A percentile compares a stretch with the other conserved stretches of the same genome.
phyloP scores from a whole-genome alignment of 1,139 yeast species.

The Yamadazyma atmosphaerica region DNA sequence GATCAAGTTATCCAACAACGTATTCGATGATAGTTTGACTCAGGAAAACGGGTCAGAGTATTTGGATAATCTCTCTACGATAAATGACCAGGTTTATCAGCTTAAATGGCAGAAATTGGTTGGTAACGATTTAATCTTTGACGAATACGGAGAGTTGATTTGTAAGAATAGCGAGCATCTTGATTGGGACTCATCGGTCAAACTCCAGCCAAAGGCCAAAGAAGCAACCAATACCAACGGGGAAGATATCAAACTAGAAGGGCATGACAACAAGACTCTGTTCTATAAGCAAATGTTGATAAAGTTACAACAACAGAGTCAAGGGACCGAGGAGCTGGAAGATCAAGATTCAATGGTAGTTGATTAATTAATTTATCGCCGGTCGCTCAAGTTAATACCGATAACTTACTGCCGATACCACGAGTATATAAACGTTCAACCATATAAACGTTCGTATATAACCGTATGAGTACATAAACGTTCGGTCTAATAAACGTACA shows the following conservation, averaged over 20 bases:
- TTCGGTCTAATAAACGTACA: too few species aligned
- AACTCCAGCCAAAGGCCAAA: constrained; percentile 22
- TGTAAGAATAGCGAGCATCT: constrained; percentile 46
- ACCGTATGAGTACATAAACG: too few species aligned
- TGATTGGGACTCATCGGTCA: constrained; percentile 23
- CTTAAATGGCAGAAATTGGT: constrained; percentile 78
- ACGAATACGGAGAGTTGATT: constrained; percentile 55
- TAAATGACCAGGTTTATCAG: constrained; percentile 56
- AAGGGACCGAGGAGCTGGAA: background rate
- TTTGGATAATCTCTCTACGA: constrained; percentile 13
- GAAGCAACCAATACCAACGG: constrained; percentile 8
- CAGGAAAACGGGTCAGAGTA: background rate
- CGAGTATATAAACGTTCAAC: too few species aligned
- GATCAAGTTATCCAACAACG: constrained; percentile 35
- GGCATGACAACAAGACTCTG: constrained; percentile 8
- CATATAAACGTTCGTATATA: too few species aligned
- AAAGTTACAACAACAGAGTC: constrained; percentile 4
- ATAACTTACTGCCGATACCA: too few species aligned
- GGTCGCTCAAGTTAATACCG: too few species aligned
- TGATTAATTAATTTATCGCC: background rate
- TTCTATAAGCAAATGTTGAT: constrained; percentile 11
- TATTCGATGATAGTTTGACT: constrained; percentile 22
- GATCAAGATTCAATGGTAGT: background rate
- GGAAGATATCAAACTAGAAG: constrained; percentile 4
- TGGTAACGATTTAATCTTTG: constrained; percentile 77